Percentiles rank a stretch among this genome's conserved stretches.
phyloP scores from a whole-genome alignment of 1,139 yeast species.

The Torulaspora globosa region DNA sequence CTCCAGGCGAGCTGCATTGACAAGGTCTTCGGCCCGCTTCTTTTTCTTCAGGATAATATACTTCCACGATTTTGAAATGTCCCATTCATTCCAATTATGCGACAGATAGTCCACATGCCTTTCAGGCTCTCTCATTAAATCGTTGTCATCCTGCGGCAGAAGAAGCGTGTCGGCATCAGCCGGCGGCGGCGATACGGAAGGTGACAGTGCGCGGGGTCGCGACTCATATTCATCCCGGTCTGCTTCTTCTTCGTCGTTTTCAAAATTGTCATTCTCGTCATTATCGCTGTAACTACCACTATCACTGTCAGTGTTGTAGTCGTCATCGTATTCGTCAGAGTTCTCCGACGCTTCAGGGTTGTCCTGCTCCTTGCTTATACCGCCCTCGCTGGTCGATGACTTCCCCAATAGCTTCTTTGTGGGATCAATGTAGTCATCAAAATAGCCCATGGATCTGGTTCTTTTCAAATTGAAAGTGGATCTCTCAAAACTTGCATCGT shows the following conservation, averaged over 20 bases:
- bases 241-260: constrained; percentile 21
- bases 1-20: constrained; percentile 61
- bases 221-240: constrained; percentile 18
- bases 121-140: constrained; percentile 73
- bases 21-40: constrained; percentile 47
- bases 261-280: constrained; percentile 20
- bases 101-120: constrained; percentile 91
- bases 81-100: constrained; percentile 92
- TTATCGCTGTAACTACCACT: constrained; percentile 24
- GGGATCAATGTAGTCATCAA: constrained; percentile 64
- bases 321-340: constrained; percentile 17
- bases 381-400: constrained; percentile 1
- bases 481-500: constrained; percentile 66
- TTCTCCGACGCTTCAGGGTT: constrained; percentile 2
- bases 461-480: constrained; percentile 75
- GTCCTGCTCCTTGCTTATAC: constrained; percentile 4
- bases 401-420: constrained; percentile 36
- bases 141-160: constrained; percentile 79
- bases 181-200: constrained; percentile 36
- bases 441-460: constrained; percentile 76
- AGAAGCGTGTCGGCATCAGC: constrained; percentile 40
- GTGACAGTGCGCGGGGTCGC: constrained; percentile 6
- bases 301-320: constrained; percentile 19
- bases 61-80: constrained; percentile 91
- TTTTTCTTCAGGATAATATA: constrained; percentile 80